Conservation (phyloP, 768 basidiomycete genomes). For the Termitomyces sp. region DNA sequence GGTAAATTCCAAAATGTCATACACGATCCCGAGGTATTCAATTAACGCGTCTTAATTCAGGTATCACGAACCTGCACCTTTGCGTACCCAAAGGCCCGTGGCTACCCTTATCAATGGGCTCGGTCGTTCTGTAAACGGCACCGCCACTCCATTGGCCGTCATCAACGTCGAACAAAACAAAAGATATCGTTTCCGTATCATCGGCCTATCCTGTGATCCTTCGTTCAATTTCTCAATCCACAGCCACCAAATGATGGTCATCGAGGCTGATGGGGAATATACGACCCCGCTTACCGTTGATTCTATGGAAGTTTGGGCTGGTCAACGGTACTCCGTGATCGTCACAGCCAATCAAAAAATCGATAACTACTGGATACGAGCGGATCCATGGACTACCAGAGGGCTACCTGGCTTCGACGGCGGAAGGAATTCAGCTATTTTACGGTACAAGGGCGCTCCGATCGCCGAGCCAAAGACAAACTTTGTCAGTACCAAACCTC, state of each 20-base stretch:
- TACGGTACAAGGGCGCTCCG: not conserved
- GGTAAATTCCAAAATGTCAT: not conserved
- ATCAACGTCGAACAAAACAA: constrained; percentile 3
- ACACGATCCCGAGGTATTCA: not conserved
- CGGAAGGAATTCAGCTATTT: constrained; percentile 6
- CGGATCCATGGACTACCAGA: not conserved
- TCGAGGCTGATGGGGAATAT: constrained; percentile 5
- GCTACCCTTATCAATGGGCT: constrained; percentile 5
- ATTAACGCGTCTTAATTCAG: not conserved
- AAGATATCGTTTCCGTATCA: constrained; percentile 7
- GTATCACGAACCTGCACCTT: constrained; percentile 7
- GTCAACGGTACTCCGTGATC: constrained; percentile 5
- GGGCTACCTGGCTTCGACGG: constrained; percentile 2
- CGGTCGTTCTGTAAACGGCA: constrained; percentile 1
- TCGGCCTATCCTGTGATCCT: constrained; percentile 5
- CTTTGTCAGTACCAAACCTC: not conserved
- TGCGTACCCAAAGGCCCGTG: not conserved
- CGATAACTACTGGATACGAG: constrained; percentile 8
- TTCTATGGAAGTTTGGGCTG: constrained; percentile 5
- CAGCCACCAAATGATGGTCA: constrained; percentile 1
- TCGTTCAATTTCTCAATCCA: constrained; percentile 7
- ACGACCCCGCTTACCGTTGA: constrained; percentile 1
- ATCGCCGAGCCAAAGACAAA: not conserved
- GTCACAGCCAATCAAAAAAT: constrained; percentile 3
- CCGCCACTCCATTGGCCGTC: not conserved